Evolutionary conservation across 768 basidiomycete species (phyloP).

Genomic region (Obba rivulosa): DNA sequence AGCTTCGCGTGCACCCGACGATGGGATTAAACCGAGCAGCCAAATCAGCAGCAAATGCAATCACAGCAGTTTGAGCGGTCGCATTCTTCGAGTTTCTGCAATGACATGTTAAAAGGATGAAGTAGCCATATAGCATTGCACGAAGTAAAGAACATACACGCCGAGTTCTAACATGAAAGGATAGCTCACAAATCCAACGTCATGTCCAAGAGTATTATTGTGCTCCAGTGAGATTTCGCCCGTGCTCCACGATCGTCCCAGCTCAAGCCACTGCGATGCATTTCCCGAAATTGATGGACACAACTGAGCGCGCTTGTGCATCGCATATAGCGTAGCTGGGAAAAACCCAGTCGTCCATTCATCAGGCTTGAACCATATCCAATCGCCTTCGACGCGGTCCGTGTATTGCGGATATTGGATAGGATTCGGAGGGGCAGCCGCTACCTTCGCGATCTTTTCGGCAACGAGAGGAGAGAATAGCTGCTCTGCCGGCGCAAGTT

Average conservation of each 20-base stretch:
- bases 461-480: slow-evolving; percentile 57
- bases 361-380: slow-evolving; percentile 49
- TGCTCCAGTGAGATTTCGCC: slow-evolving; percentile 46
- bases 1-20: slow-evolving; percentile 69
- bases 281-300: slow-evolving; percentile 36
- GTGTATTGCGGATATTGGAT: slow-evolving; percentile 60
- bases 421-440: slow-evolving; percentile 37
- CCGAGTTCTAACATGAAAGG: slow-evolving; percentile 59
- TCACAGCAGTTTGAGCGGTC: slow-evolving; percentile 51
- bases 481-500: slow-evolving; percentile 32
- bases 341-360: slow-evolving; percentile 71
- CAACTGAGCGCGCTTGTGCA: slow-evolving; percentile 46
- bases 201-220: slow-evolving; percentile 51
- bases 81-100: slow-evolving; percentile 52
- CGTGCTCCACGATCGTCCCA: slow-evolving; percentile 47
- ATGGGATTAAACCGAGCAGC: slow-evolving; percentile 51
- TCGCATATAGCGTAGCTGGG: slow-evolving; percentile 52
- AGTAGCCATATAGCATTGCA: background rate
- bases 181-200: slow-evolving; percentile 68
- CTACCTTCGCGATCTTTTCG: slow-evolving; percentile 54
- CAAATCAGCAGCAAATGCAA: slow-evolving; percentile 50
- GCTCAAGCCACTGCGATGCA: slow-evolving; percentile 50
- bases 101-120: background rate
- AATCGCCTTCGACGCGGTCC: slow-evolving; percentile 38
- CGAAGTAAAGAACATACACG: slow-evolving; percentile 37